Evolutionary conservation across 1,139 yeast species (phyloP).

Genomic region (Kodamaea suecica): DNA sequence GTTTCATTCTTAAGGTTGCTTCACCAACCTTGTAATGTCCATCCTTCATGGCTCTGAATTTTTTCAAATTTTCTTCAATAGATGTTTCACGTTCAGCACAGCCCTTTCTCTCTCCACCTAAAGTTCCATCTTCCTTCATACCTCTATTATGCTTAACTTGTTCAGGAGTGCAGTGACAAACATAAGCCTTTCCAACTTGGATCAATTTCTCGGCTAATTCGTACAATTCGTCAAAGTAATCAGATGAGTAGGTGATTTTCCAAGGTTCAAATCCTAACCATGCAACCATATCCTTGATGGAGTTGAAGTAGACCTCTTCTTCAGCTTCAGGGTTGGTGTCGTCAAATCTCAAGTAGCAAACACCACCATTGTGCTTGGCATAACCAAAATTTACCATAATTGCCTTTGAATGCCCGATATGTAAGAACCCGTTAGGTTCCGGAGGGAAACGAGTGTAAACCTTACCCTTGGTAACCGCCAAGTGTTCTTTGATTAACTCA

Average conservation of each 20-base stretch:
- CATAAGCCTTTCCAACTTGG: slow-evolving; percentile 69
- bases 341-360: slow-evolving; percentile 89
- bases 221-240: slow-evolving; percentile 86
- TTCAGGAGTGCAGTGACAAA: slow-evolving; percentile 91
- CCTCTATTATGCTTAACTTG: slow-evolving; percentile 91
- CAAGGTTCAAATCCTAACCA: slow-evolving; percentile 96
- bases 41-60: slow-evolving; percentile 88
- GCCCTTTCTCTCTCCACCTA: slow-evolving; percentile 86
- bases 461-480: slow-evolving; percentile 71
- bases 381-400: slow-evolving; percentile 95
- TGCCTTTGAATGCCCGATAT: slow-evolving; percentile 97
- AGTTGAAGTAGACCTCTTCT: slow-evolving; percentile 83
- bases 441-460: slow-evolving; percentile 97
- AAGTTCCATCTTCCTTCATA: slow-evolving; percentile 82
- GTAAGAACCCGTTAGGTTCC: slow-evolving; percentile 95
- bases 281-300: slow-evolving; percentile 76
- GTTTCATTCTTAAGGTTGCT: slow-evolving; percentile 96
- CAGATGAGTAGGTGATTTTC: slow-evolving; percentile 93
- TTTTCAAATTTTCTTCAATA: slow-evolving; percentile 68
- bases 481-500: slow-evolving; percentile 76
- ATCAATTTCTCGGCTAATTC: slow-evolving; percentile 82
- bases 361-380: slow-evolving; percentile 81
- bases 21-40: slow-evolving; percentile 87
- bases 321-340: slow-evolving; percentile 99
- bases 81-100: slow-evolving; percentile 73